Evolutionary conservation across 192 early-diverging fungal species (phyloP).

Genomic region (Radiomyces spectabilis): DNA sequence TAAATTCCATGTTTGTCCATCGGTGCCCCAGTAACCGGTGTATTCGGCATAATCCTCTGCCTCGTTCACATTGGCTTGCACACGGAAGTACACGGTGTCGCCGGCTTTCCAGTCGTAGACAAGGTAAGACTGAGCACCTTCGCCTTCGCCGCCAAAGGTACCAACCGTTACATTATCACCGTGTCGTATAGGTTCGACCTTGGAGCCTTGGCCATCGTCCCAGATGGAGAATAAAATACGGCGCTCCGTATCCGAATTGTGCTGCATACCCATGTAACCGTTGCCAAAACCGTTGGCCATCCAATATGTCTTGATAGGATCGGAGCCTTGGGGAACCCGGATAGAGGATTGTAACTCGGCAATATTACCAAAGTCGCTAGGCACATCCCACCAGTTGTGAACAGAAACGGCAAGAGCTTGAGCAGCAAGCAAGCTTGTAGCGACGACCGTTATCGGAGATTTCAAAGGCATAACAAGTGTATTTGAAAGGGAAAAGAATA

Average conservation of each 20-base stretch:
- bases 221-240: conserved; percentile 9
- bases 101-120: conserved; percentile 1
- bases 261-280: conserved; percentile 19
- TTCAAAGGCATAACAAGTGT: too few relatives aligned
- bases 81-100: not conserved
- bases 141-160: conserved; percentile 15
- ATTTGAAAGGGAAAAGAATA: too few relatives aligned
- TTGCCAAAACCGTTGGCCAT: conserved; percentile 3
- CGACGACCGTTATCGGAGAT: too few relatives aligned
- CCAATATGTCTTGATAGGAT: conserved; percentile 10
- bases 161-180: not conserved
- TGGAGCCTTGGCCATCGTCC: conserved; percentile 5
- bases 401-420: conserved; percentile 1
- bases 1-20: not conserved
- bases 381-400: conserved; percentile 2
- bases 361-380: not conserved
- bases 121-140: conserved; percentile 3
- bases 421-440: too few relatives aligned
- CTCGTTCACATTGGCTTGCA: not conserved
- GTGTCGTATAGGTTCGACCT: not conserved
- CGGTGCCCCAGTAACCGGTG: not conserved
- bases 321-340: conserved; percentile 5
- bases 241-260: conserved; percentile 5
- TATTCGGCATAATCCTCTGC: not conserved
- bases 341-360: not conserved